These are phyloP conservation scores for Rutstroemia sp. DNA, from an alignment of 2,329 filamentous ascomycete species.

Conservation along the genomic window DNA sequence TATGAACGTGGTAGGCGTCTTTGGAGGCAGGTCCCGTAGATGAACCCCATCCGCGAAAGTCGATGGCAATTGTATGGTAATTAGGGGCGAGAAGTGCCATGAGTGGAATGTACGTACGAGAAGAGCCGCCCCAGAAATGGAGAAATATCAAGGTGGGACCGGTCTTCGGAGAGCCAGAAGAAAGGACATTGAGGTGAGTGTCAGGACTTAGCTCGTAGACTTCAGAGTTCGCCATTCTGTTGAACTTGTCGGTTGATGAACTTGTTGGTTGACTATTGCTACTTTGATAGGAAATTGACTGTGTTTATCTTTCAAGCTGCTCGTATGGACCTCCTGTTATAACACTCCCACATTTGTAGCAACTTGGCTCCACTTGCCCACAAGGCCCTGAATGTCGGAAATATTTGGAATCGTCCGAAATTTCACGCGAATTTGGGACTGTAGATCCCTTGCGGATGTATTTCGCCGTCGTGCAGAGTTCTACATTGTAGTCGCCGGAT, in stretches of 20 bases:
- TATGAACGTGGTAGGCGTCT: constrained; percentile 27
- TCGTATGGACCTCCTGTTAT: too few species aligned
- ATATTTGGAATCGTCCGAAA: too few species aligned
- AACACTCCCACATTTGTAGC: too few species aligned
- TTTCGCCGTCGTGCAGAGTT: too few species aligned
- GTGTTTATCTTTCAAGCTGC: too few species aligned
- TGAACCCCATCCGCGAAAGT: constrained; percentile 33
- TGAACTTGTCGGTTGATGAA: not conserved
- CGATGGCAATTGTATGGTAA: constrained; percentile 25
- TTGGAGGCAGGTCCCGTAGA: constrained; percentile 27
- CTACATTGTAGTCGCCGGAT: not conserved
- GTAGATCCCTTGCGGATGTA: too few species aligned
- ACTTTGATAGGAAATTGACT: too few species aligned
- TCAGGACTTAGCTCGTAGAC: not conserved
- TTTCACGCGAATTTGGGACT: too few species aligned
- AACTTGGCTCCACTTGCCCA: too few species aligned
- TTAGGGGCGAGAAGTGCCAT: constrained; percentile 11
- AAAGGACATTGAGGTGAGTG: constrained; percentile 8
- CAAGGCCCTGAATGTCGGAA: too few species aligned
- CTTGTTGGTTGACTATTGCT: not conserved
- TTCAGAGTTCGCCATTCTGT: not conserved
- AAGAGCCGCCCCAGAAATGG: constrained; percentile 35
- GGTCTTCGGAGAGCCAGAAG: not conserved
- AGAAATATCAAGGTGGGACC: constrained; percentile 27
- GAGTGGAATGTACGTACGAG: constrained; percentile 26